phyloP scores from a whole-genome alignment of 2,329 filamentous ascomycete genomes.

The Leptosphaerulina australis region DNA sequence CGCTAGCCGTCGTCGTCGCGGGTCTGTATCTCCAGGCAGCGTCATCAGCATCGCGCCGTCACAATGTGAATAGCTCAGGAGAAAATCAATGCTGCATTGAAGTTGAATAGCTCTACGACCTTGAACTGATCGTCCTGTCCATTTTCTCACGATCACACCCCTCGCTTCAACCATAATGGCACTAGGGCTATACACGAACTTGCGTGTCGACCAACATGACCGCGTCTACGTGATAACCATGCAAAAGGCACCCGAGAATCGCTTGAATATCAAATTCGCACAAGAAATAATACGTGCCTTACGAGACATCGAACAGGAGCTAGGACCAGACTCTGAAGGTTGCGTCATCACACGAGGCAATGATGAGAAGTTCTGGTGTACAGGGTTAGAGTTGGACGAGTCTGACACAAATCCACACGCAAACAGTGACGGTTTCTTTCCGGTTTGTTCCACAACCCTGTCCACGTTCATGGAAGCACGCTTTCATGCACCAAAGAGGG shows the following conservation, averaged over 20 bases:
- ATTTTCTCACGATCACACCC: too few species aligned
- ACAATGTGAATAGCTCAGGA: neutral
- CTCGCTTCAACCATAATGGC: slow-evolving; percentile 30
- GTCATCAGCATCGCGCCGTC: neutral
- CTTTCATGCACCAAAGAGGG: too few species aligned
- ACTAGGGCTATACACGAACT: slow-evolving; percentile 48
- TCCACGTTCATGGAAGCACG: neutral
- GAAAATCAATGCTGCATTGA: too few species aligned
- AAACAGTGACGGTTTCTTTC: slow-evolving; percentile 64
- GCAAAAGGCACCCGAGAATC: slow-evolving; percentile 61
- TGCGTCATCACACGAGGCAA: slow-evolving; percentile 61
- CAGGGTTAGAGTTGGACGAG: slow-evolving; percentile 57
- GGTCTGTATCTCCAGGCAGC: neutral
- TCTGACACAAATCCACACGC: slow-evolving; percentile 58
- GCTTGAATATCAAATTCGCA: slow-evolving; percentile 57
- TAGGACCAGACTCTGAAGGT: slow-evolving; percentile 57
- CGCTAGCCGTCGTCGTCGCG: neutral
- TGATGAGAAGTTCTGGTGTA: slow-evolving; percentile 60
- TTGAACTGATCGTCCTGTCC: neutral
- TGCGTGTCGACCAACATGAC: slow-evolving; percentile 55
- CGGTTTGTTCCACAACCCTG: slow-evolving; percentile 32
- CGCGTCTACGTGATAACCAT: slow-evolving; percentile 61
- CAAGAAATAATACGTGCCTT: slow-evolving; percentile 61
- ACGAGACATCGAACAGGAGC: slow-evolving; percentile 53
- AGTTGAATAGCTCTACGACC: too few species aligned